These are phyloP conservation scores for Naganishia kalamii DNA, from an alignment of 768 basidiomycete genomes.

Conservation along the genomic window DNA sequence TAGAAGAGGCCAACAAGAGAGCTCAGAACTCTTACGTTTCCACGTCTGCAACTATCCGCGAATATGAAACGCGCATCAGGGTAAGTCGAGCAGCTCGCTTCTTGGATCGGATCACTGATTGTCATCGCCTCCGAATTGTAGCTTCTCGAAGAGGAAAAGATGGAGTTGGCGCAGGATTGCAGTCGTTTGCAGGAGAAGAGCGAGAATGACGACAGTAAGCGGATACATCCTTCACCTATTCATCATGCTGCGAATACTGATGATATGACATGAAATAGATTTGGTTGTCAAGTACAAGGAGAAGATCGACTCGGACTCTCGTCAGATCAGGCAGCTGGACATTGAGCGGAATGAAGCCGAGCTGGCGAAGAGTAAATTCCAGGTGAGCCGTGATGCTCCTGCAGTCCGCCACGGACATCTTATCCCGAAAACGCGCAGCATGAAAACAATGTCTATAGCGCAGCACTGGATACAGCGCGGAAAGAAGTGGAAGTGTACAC, in stretches of 20 bases:
- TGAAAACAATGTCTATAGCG: slow-evolving; percentile 17
- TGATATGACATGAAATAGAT: neutral
- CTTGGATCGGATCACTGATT: neutral
- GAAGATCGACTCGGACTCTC: slow-evolving; percentile 13
- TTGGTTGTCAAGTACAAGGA: slow-evolving; percentile 17
- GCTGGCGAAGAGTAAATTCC: slow-evolving; percentile 20
- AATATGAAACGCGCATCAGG: slow-evolving; percentile 20
- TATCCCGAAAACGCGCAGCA: neutral
- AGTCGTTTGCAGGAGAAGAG: slow-evolving; percentile 20
- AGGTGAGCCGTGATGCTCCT: slow-evolving; percentile 2
- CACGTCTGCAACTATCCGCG: slow-evolving; percentile 7
- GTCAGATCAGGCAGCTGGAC: slow-evolving; percentile 23
- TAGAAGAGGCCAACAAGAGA: slow-evolving; percentile 14
- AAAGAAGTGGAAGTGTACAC: slow-evolving; percentile 22
- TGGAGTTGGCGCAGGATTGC: slow-evolving; percentile 10
- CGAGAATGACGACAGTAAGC: slow-evolving; percentile 20
- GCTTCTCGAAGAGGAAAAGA: slow-evolving; percentile 20
- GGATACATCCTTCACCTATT: neutral
- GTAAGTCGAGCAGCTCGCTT: neutral
- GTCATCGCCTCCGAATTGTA: neutral
- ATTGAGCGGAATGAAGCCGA: slow-evolving; percentile 23
- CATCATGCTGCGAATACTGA: neutral
- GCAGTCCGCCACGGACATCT: neutral
- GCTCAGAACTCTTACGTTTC: slow-evolving; percentile 5
- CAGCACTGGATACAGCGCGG: slow-evolving; percentile 17